These are phyloP conservation scores for Daldinia bambusicola DNA, from an alignment of 495 filamentous ascomycete genomes.

Conservation along the genomic window DNA sequence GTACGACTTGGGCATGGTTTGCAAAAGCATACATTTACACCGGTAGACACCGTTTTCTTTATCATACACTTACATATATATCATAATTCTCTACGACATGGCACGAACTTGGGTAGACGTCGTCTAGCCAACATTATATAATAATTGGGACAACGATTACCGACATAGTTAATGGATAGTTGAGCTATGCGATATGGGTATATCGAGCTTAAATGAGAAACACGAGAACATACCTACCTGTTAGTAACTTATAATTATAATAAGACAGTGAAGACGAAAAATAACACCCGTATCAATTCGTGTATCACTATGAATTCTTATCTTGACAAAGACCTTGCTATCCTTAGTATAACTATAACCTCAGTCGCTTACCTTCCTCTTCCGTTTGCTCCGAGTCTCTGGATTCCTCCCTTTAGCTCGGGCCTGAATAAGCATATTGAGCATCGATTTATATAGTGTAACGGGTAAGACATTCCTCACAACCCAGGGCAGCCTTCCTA, in stretches of 20 bases:
- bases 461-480: constrained; percentile 1
- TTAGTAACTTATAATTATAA: not conserved
- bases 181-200: constrained; percentile 7
- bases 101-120: constrained; percentile 1
- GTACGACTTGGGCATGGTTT: constrained; percentile 3
- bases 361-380: too few species aligned
- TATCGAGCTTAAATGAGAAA: not conserved
- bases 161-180: not conserved
- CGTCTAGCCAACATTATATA: not conserved
- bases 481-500: constrained; percentile 10
- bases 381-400: too few species aligned
- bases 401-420: too few species aligned
- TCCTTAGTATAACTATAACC: too few species aligned
- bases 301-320: too few species aligned
- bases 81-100: not conserved
- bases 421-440: too few species aligned
- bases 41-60: constrained; percentile 6
- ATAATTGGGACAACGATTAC: constrained; percentile 6
- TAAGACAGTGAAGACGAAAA: not conserved
- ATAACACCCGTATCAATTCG: too few species aligned
- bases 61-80: not conserved
- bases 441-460: not conserved
- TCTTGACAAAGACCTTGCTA: too few species aligned
- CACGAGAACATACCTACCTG: constrained; percentile 5
- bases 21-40: not conserved